Evolutionary conservation across 495 filamentous ascomycete species (phyloP), one percentile per base, ranked within the genome.

Genomic region (Tuber melanosporum): DNA sequence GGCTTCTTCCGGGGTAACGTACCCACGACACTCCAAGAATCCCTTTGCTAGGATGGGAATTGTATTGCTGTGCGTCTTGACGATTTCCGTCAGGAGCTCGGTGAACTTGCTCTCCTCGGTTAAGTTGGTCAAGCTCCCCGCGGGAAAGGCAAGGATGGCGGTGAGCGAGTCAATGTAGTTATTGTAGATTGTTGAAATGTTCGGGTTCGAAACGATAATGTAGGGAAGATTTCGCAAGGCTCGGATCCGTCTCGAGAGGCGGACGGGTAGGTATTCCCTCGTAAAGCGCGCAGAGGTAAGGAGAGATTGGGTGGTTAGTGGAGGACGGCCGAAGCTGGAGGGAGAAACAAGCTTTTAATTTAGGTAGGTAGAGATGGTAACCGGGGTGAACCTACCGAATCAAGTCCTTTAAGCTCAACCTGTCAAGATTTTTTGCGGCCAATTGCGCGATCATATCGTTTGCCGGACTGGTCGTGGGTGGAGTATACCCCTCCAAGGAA

Each of bases 131-230:
- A 97, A 95, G 85, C 91, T 85, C 77, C 89, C 84, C 85, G 91
- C 83, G 82, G 93, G 92, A 84, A 93, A 97, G 3, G 93, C 92
- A 1, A 98, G 88, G 10, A 99, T 88, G 6, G 93, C 96, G 7
- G 92, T 94, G 2, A 98, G 87, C 7, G 93, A 97, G 83, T 97
- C 94, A 62, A 95, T 86, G 85, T 99, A 99, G 85, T 97, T 98
- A 82, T 92, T 89, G 86, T 98, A 97, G 75, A 99, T 98, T 78
- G 90, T 90, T 45, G 91, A 91, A 73, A 98, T 93, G 82, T 97
- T 92, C 1, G 94, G 92, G 84, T 98, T 98, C 0, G 95, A 94
- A 26, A 99, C 95, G 70, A 99, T 94, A 81, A 99, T 99, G 85
- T 92, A 99, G 2, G 95, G 96, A 5, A 99, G 89, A 85, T 97